Evolutionary conservation across 106 monocot genomes (phyloP).

Genomic region (Acorus gramineus): DNA sequence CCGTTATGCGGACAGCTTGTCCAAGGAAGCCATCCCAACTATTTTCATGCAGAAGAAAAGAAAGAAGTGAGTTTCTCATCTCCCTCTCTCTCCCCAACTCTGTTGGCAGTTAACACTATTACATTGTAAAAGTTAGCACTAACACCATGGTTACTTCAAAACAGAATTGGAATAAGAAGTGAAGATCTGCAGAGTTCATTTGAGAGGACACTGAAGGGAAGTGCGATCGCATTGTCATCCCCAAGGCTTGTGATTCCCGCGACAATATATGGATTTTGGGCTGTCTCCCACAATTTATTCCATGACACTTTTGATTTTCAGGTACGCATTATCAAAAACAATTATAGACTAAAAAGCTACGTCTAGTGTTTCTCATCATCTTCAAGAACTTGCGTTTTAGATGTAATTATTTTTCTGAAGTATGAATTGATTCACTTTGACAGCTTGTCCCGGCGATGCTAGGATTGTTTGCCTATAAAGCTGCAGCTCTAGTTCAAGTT

Average conservation of each 20-base stretch:
- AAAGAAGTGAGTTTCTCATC: slow-evolving; percentile 47
- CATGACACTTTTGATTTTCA: slow-evolving; percentile 63
- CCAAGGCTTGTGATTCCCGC: slow-evolving; percentile 86
- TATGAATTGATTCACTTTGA: neutral
- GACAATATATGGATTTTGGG: slow-evolving; percentile 77
- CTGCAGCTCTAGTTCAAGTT: slow-evolving; percentile 90
- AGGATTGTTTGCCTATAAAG: slow-evolving; percentile 93
- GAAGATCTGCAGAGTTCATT: slow-evolving; percentile 56
- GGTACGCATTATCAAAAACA: slow-evolving; percentile 18
- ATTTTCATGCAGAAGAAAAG: slow-evolving; percentile 56
- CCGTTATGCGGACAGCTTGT: slow-evolving; percentile 61
- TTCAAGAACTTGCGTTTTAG: neutral
- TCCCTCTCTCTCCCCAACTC: neutral
- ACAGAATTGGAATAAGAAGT: slow-evolving; percentile 85
- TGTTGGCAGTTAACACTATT: neutral
- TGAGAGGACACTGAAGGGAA: slow-evolving; percentile 54
- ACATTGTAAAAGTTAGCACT: neutral
- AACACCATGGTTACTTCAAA: slow-evolving; percentile 2
- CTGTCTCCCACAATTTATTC: slow-evolving; percentile 49
- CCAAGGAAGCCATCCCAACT: slow-evolving; percentile 54
- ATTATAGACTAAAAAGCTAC: neutral
- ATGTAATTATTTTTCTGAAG: neutral
- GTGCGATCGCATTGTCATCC: slow-evolving; percentile 59
- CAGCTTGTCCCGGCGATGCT: slow-evolving; percentile 88
- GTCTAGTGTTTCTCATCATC: neutral